Evolutionary conservation across 139 green algal genomes (phyloP).

Genomic region (Closterium sp.): DNA sequence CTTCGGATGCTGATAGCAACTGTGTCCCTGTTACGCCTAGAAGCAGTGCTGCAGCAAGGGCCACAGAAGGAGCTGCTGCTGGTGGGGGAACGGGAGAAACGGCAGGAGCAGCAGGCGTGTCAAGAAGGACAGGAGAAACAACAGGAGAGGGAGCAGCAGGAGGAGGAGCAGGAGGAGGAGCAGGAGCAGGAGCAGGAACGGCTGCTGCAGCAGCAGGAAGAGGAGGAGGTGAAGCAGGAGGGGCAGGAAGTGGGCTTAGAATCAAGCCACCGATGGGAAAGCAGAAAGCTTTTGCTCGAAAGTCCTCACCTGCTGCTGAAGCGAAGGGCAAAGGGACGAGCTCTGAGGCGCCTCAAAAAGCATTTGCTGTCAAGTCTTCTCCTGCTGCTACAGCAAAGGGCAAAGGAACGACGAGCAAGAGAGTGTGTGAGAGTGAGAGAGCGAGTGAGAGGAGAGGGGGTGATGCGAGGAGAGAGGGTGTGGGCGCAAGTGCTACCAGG

Average conservation of each 20-base stretch:
- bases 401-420: neutral
- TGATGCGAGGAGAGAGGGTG: neutral
- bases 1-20: neutral
- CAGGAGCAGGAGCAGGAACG: neutral
- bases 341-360: no score
- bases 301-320: neutral
- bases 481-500: no score
- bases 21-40: neutral
- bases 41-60: neutral
- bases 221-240: neutral
- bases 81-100: neutral
- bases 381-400: neutral
- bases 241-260: neutral
- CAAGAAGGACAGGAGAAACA: no score
- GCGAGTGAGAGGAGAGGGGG: neutral
- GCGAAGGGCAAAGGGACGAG: neutral
- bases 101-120: neutral
- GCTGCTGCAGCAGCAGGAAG: neutral
- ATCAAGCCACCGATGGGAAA: neutral
- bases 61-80: neutral
- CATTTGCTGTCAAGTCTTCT: neutral
- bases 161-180: neutral
- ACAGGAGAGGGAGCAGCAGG: no score
- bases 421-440: neutral
- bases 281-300: neutral